A percentile compares a stretch with the other conserved stretches of the same genome.
Evolutionary conservation across 148 eudicot genomes (phyloP).

Genomic region (Chenopodium suecicum): DNA sequence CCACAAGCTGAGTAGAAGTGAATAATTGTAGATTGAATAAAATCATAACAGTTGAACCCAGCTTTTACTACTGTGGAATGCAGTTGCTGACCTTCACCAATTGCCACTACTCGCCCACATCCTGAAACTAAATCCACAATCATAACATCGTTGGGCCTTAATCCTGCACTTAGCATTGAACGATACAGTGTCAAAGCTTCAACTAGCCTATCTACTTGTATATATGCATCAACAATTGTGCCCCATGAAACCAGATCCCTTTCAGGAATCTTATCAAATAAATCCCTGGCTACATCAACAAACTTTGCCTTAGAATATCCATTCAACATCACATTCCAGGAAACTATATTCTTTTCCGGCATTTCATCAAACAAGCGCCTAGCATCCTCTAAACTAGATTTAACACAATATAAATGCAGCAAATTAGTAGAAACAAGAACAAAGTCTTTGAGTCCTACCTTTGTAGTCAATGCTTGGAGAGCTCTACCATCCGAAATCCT

Average conservation of each 20-base stretch:
- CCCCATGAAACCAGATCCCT: slow-evolving; percentile 89
- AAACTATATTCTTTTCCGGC: slow-evolving; percentile 65
- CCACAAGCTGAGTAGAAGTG: slow-evolving; percentile 74
- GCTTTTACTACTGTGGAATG: slow-evolving; percentile 50
- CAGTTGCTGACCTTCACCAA: slow-evolving; percentile 68
- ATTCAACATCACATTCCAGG: slow-evolving; percentile 91
- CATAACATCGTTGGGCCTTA: slow-evolving; percentile 76
- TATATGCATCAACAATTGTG: slow-evolving; percentile 66
- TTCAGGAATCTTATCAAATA: slow-evolving; percentile 61
- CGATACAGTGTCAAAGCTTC: slow-evolving; percentile 67
- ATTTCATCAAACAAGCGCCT: slow-evolving; percentile 61
- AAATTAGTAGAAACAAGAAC: slow-evolving; percentile 72
- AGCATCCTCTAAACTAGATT: slow-evolving; percentile 51
- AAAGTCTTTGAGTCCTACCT: slow-evolving; percentile 52
- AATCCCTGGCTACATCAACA: slow-evolving; percentile 50
- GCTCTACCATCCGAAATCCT: slow-evolving; percentile 35
- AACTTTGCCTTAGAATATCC: slow-evolving; percentile 66
- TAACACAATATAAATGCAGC: slow-evolving; percentile 57
- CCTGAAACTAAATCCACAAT: slow-evolving; percentile 67
- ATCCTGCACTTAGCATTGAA: slow-evolving; percentile 48
- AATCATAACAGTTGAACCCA: slow-evolving; percentile 62
- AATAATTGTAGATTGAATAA: slow-evolving; percentile 69
- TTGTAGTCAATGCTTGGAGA: slow-evolving; percentile 60
- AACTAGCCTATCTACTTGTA: slow-evolving; percentile 43
- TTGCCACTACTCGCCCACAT: slow-evolving; percentile 55